Evolutionary conservation across 495 filamentous ascomycete genomes (phyloP).

Genomic region (Corynascus novoguineensis): DNA sequence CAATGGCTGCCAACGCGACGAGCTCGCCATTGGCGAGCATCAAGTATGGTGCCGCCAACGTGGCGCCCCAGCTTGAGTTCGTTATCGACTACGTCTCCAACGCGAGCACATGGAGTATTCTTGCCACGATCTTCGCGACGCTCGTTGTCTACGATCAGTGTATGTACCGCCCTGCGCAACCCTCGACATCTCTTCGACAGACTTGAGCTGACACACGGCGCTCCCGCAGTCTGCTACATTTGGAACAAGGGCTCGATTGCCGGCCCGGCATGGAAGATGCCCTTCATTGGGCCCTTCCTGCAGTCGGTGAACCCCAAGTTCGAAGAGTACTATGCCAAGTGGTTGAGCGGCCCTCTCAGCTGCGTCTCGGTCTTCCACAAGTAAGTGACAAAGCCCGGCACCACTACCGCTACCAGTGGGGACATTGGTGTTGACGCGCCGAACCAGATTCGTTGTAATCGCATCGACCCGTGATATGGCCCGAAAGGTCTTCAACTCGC

Average conservation of each 20-base stretch:
- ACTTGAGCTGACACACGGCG: constrained; percentile 8
- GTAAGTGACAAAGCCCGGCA: constrained; percentile 47
- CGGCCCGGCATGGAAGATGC: constrained; percentile 77
- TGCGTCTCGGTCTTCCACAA: constrained; percentile 99
- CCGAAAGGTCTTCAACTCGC: constrained; percentile 95
- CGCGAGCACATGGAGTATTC: constrained; percentile 56
- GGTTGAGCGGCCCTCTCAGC: constrained; percentile 82
- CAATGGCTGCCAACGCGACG: constrained; percentile 60
- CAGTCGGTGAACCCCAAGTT: constrained; percentile 90
- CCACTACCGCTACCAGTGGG: neutral
- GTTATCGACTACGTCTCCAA: constrained; percentile 43
- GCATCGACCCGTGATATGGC: constrained; percentile 94
- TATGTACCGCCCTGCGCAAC: constrained; percentile 37
- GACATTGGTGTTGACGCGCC: neutral
- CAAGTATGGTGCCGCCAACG: constrained; percentile 40
- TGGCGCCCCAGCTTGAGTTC: constrained; percentile 42
- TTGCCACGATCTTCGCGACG: constrained; percentile 60
- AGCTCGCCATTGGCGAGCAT: constrained; percentile 73
- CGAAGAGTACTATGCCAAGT: constrained; percentile 83
- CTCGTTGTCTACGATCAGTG: constrained; percentile 82
- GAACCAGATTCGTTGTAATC: constrained; percentile 85
- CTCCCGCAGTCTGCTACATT: constrained; percentile 68
- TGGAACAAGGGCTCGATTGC: constrained; percentile 79
- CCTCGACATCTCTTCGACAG: neutral
- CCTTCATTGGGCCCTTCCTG: constrained; percentile 94